Conservation (phyloP, 192 early-diverging fungal species). For the Endogone sp. region DNA sequence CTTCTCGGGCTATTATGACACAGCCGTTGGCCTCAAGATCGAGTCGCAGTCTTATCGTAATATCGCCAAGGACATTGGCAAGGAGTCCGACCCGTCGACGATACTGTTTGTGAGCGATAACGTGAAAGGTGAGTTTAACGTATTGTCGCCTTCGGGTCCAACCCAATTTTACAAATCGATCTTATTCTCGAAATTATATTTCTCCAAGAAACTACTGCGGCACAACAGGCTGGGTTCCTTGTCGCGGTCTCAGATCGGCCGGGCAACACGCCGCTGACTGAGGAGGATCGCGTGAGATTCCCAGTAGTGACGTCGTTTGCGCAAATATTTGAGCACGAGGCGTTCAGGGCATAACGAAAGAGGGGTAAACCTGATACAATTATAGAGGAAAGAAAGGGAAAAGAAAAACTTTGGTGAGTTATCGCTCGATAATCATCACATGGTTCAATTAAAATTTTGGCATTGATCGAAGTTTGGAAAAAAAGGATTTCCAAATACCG, state of each 20-base stretch:
- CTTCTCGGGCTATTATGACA: slow-evolving; percentile 91
- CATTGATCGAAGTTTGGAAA: too few species aligned
- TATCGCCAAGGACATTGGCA: slow-evolving; percentile 70
- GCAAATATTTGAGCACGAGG: background rate
- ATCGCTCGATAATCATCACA: too few species aligned
- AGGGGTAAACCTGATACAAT: too few species aligned
- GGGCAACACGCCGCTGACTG: slow-evolving; percentile 61
- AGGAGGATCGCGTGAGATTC: background rate
- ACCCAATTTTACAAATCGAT: too few species aligned
- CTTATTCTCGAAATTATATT: too few species aligned
- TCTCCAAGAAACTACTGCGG: slow-evolving; percentile 73
- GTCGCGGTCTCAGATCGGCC: slow-evolving; percentile 67
- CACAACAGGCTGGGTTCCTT: slow-evolving; percentile 65
- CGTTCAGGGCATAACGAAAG: background rate
- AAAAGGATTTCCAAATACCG: too few species aligned
- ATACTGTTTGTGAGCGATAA: slow-evolving; percentile 94
- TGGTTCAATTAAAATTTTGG: too few species aligned
- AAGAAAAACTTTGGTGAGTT: too few species aligned
- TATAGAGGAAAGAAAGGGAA: too few species aligned
- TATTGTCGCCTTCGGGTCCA: slow-evolving; percentile 1
- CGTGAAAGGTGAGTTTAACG: slow-evolving; percentile 52
- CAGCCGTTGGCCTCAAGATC: slow-evolving; percentile 79
- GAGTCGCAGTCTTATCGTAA: slow-evolving; percentile 61
- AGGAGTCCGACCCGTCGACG: slow-evolving; percentile 26
- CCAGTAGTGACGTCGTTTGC: background rate